Evolutionary conservation across 345 rosid species (phyloP), one percentile per base, ranked within the genome.

Genomic region (Dimocarpus longan): DNA sequence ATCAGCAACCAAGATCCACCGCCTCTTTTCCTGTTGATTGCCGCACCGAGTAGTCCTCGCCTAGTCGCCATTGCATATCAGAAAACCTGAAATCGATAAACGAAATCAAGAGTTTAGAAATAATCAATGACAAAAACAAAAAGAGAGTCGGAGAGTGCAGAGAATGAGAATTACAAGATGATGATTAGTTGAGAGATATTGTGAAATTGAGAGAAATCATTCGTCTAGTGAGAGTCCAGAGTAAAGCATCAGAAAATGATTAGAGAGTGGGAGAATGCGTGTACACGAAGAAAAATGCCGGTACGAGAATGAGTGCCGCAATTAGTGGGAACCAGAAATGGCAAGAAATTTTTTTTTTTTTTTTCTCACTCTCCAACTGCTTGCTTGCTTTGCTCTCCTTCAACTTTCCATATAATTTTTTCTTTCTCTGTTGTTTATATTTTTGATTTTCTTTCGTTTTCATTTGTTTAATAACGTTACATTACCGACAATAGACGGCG

Each of bases 1-100:
- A 91, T 75, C 26, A 84, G 81, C 70, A 88, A 85, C 73, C 92
- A 83, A 86, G 92, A 93, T 93, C 97, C 89, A 75, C 85, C 79
- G 71, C 87, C 82, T 69, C 90, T 79, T 85, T 71, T 80, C 83
- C 88, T 82, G 16, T 73, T 74, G 72, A 80, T 80, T 79, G 84
- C 84, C 52, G 76, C 62, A 37, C 80, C 71, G 10, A 89, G 86
- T 57, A 86, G 79, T 40, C 93, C 95, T 71, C 94, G 92, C 88
- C 79, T 92, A 81, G 87, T 84, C 86, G 93, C 90, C 98, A 95
- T 95, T 86, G 70, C 78, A 78, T 63, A 46, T 70, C 82, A 81
- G 81, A 82, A 32, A 32, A 82, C 77, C 87, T 82, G 24, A 59
- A 78, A 84, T 39, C 83, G 73, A 42, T 80, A 69, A 63, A 80